Conservation (phyloP, 805 yeast genomes). For the Metschnikowia arizonensis region DNA sequence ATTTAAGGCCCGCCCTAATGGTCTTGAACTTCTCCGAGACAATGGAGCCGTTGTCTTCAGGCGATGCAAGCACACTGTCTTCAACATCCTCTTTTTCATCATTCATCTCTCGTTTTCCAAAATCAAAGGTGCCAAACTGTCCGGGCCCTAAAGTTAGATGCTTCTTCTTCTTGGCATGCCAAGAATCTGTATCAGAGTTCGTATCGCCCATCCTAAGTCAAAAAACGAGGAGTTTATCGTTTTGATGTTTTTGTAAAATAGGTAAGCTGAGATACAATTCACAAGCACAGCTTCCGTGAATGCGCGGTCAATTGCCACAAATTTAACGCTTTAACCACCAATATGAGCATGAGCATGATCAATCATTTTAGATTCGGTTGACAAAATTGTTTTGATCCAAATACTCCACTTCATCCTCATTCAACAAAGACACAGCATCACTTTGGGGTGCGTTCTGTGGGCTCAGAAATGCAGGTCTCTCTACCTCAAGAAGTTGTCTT, state of each 20-base stretch:
- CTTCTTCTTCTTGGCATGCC: not conserved
- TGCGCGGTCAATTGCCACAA: slow-evolving; percentile 5
- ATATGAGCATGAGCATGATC: not conserved
- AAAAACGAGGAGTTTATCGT: not conserved
- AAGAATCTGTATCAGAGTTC: not conserved
- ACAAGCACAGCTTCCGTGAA: not conserved
- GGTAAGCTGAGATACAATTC: not conserved
- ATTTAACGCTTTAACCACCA: not conserved
- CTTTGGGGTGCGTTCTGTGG: not conserved
- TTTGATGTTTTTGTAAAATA: not conserved
- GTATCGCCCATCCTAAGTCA: not conserved
- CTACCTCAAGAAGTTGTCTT: slow-evolving; percentile 9
- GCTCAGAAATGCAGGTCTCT: not conserved
- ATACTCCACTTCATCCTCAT: slow-evolving; percentile 14
- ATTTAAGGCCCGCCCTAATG: not conserved
- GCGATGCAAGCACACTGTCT: not conserved
- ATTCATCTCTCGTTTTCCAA: too few relatives aligned
- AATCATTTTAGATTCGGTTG: slow-evolving; percentile 4
- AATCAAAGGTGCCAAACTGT: not conserved
- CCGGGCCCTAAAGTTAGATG: not conserved
- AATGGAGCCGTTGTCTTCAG: not conserved
- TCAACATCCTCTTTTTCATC: not conserved
- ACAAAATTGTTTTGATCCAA: slow-evolving; percentile 14
- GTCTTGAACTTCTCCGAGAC: slow-evolving; percentile 1
- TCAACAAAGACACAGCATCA: slow-evolving; percentile 12